Evolutionary conservation across 2,329 filamentous ascomycete genomes (phyloP).

Genomic region (Sporothrix brasiliensis): DNA sequence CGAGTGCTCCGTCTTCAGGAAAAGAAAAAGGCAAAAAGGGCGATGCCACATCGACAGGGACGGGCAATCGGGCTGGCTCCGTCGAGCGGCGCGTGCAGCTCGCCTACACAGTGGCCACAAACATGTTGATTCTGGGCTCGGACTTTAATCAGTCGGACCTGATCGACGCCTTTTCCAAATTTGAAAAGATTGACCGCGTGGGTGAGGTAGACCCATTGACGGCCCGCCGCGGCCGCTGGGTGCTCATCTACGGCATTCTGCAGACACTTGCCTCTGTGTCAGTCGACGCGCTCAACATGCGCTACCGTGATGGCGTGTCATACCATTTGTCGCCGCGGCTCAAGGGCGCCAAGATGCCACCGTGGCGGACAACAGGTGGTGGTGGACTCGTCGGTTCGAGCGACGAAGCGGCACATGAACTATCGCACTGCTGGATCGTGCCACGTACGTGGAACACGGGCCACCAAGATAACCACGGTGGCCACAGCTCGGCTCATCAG

Average conservation of each 20-base stretch:
- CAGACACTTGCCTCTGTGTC: conserved; percentile 63
- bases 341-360: conserved; percentile 55
- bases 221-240: conserved; percentile 63
- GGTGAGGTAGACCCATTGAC: conserved; percentile 57
- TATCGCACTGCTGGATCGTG: conserved; percentile 57
- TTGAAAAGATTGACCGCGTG: conserved; percentile 58
- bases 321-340: conserved; percentile 62
- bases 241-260: conserved; percentile 62
- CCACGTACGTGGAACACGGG: conserved; percentile 47
- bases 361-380: conserved; percentile 54
- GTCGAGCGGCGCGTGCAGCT: conserved; percentile 57
- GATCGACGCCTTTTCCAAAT: conserved; percentile 58
- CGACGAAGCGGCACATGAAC: conserved; percentile 52
- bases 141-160: conserved; percentile 58
- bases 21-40: conserved; percentile 37
- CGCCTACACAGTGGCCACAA: conserved; percentile 63
- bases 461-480: conserved; percentile 25
- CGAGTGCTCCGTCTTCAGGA: conserved; percentile 35
- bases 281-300: conserved; percentile 58
- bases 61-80: conserved; percentile 38
- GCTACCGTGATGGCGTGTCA: conserved; percentile 55
- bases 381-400: conserved; percentile 37
- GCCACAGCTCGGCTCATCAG: conserved; percentile 37
- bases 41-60: conserved; percentile 28
- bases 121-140: conserved; percentile 59